Evolutionary conservation across 306 rosid genomes (phyloP).

Genomic region (Crataegus laevigata): DNA sequence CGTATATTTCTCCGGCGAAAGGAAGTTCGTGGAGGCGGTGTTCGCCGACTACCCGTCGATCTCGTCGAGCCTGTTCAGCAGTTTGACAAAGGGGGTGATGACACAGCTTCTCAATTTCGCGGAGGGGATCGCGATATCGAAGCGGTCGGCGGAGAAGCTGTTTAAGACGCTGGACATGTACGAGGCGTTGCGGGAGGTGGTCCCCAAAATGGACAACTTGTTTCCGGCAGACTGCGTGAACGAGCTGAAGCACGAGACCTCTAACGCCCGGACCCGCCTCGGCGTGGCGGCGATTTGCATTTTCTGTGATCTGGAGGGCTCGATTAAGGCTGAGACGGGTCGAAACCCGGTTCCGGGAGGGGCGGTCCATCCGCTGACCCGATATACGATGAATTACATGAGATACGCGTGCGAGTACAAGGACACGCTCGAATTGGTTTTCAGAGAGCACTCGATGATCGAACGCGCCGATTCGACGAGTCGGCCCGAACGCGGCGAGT

Average conservation of each 20-base stretch:
- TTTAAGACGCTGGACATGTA: constrained; percentile 76
- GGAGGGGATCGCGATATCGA: constrained; percentile 44
- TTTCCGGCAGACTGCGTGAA: constrained; percentile 14
- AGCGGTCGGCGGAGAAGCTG: constrained; percentile 54
- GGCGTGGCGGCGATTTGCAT: constrained; percentile 40
- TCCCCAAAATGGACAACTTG: constrained; percentile 13
- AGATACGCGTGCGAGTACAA: constrained; percentile 67
- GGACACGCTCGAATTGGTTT: constrained; percentile 53
- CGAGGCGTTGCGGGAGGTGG: constrained; percentile 47
- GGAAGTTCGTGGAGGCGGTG: constrained; percentile 31
- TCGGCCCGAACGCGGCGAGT: neutral
- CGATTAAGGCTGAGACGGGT: constrained; percentile 53
- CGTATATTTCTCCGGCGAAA: constrained; percentile 39
- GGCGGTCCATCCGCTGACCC: constrained; percentile 71
- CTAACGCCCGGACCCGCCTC: constrained; percentile 24
- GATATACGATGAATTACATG: constrained; percentile 73
- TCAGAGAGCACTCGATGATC: constrained; percentile 38
- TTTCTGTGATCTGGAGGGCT: constrained; percentile 55
- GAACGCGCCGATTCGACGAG: constrained; percentile 43
- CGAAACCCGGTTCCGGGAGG: constrained; percentile 60
- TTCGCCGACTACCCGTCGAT: constrained; percentile 28
- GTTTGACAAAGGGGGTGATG: constrained; percentile 32
- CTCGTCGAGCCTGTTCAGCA: constrained; percentile 23
- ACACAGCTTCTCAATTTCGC: constrained; percentile 50
- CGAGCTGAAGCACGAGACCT: constrained; percentile 35